Evolutionary conservation across 306 rosid genomes (phyloP).

Genomic region (Malus orientalis): DNA sequence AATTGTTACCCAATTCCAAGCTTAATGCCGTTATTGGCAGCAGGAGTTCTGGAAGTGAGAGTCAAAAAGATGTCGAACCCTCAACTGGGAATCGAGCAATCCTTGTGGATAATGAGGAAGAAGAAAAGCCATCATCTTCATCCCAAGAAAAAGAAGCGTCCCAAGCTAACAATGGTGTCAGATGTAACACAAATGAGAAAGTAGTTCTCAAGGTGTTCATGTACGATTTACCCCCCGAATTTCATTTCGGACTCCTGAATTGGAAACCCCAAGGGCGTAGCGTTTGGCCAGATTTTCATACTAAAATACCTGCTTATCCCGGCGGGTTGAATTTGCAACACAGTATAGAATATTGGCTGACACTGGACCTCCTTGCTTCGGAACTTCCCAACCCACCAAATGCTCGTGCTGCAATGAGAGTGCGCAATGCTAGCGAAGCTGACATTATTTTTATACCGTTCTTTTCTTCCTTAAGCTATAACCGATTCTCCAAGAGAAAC

Average conservation of each 20-base stretch:
- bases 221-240: conserved; percentile 61
- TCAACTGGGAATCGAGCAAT: conserved; percentile 34
- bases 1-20: conserved; percentile 30
- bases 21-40: conserved; percentile 9
- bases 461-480: conserved; percentile 69
- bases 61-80: conserved; percentile 15
- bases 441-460: conserved; percentile 70
- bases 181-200: conserved; percentile 19
- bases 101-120: conserved; percentile 27
- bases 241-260: conserved; percentile 64
- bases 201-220: conserved; percentile 48
- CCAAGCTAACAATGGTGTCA: background rate
- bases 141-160: conserved; percentile 8
- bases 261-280: conserved; percentile 37
- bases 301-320: conserved; percentile 44
- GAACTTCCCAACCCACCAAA: conserved; percentile 35
- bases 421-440: conserved; percentile 55
- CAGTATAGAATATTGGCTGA: conserved; percentile 83
- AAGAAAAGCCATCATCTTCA: conserved; percentile 1
- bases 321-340: conserved; percentile 77
- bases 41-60: conserved; percentile 6
- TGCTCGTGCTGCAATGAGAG: conserved; percentile 37
- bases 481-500: conserved; percentile 35
- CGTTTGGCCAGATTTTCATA: conserved; percentile 64
- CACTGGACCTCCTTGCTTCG: conserved; percentile 69